Evolutionary conservation across 2,329 filamentous ascomycete species (phyloP), one percentile per base, ranked within the genome.

Genomic region (Colletotrichum echinochloae): DNA sequence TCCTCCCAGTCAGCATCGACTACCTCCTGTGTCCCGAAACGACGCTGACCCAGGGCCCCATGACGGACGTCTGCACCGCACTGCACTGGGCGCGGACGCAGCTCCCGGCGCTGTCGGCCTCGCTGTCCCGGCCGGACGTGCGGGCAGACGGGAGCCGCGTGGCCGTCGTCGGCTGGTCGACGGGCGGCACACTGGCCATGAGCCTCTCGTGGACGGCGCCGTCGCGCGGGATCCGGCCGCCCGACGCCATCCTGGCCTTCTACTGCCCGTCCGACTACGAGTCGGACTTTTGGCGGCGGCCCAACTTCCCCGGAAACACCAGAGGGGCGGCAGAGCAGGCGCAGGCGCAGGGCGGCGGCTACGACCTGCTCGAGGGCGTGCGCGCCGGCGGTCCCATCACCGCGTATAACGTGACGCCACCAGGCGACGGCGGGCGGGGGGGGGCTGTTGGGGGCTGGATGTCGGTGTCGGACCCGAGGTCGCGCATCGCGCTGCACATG

Each of bases 11-110:
- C 16, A 85, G 82, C 70, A 61, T 87, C 0, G 86, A 88, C 73
- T 85, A 87, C 70, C 77, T 85, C 0, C 79, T 88, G 1, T 87
- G 85, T 66, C 86, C 86, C 0, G 84, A 87, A 51, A 77, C 81
- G 5, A 82, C 76, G 26, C 73, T 88, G 3, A 56, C 79, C 5
- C 80, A 85, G 2, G 86, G 86, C 0, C 80, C 86, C 0, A 82
- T 88, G 75, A 71, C 73, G 1, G 86, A 88, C 71, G 78, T 81
- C 0, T 74, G 78, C 16, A 83, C 86, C 71, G 83, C 84, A 1
- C 75, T 84, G 0, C 8, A 62, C 0, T 87, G 84, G 83, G 78
- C 78, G 0, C 77, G 81, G 76, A 74, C 3, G 77, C 39, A 20
- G 39, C 39, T 41, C 39, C 39, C 39, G 39, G 39, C 39, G 16